A percentile compares a stretch with the other conserved stretches of the same genome.
Evolutionary conservation across 805 yeast species (phyloP).

Genomic region (Komagataella pastoris): DNA sequence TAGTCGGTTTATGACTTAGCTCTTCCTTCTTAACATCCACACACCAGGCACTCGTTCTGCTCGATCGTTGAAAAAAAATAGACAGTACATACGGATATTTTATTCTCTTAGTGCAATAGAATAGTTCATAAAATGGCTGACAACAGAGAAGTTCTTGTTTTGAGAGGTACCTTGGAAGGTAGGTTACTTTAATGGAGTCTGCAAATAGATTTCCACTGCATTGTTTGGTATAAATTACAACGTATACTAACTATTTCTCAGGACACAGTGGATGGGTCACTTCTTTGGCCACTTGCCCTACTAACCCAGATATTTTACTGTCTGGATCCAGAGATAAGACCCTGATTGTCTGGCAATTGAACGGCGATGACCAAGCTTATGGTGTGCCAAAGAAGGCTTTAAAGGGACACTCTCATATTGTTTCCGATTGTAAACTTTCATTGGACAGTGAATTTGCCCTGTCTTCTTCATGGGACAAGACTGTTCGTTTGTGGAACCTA

Average conservation of each 20-base stretch:
- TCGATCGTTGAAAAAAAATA: slow-evolving; percentile 1
- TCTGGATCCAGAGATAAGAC: slow-evolving; percentile 99
- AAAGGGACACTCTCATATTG: slow-evolving; percentile 98
- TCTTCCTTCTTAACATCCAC: neutral
- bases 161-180: slow-evolving; percentile 99
- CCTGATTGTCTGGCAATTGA: slow-evolving; percentile 94
- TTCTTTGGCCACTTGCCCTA: slow-evolving; percentile 93
- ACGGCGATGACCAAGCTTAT: slow-evolving; percentile 90
- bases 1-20: slow-evolving; percentile 8
- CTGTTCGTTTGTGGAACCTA: slow-evolving; percentile 97
- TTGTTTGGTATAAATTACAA: neutral
- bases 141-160: slow-evolving; percentile 85
- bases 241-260: slow-evolving; percentile 8
- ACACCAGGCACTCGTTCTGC: neutral
- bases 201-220: neutral
- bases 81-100: neutral
- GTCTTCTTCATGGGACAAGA: slow-evolving; percentile 99
- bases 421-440: slow-evolving; percentile 93
- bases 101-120: neutral
- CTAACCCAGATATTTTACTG: slow-evolving; percentile 94
- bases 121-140: slow-evolving; percentile 3
- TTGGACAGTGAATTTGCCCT: slow-evolving; percentile 96
- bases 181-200: slow-evolving; percentile 7
- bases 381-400: slow-evolving; percentile 97
- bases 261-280: slow-evolving; percentile 96